These are phyloP conservation scores for Sarocladium brachiariae DNA, from an alignment of 2,329 filamentous ascomycete species.

Conservation along the genomic window DNA sequence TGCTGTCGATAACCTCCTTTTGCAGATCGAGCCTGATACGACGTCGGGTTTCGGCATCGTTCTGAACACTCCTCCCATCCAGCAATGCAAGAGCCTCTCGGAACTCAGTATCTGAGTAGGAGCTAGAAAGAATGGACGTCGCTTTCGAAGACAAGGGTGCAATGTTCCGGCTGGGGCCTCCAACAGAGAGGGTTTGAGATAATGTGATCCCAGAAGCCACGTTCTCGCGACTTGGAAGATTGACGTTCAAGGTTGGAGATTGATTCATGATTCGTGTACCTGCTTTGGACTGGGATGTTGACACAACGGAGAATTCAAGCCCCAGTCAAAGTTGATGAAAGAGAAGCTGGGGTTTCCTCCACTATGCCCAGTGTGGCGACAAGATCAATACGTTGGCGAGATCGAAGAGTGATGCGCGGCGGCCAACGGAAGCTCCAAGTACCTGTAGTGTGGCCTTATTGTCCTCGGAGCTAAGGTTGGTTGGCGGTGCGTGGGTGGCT, in stretches of 20 bases:
- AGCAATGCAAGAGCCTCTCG: constrained; percentile 74
- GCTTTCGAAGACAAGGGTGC: constrained; percentile 77
- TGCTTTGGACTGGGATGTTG: too few species aligned
- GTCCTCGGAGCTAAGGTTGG: too few species aligned
- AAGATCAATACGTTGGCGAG: too few species aligned
- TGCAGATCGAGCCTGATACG: constrained; percentile 77
- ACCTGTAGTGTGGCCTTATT: too few species aligned
- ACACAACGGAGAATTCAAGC: too few species aligned
- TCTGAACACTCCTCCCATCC: constrained; percentile 63
- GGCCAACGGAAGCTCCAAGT: too few species aligned
- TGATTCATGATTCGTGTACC: too few species aligned
- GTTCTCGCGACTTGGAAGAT: constrained; percentile 15
- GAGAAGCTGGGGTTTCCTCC: not conserved
- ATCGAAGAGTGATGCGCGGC: too few species aligned
- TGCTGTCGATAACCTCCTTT: constrained; percentile 86
- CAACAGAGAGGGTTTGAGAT: constrained; percentile 77
- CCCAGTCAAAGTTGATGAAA: too few species aligned
- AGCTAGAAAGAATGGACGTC: constrained; percentile 79
- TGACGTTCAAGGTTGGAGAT: not conserved
- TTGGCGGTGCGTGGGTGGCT: not conserved
- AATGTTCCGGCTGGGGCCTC: not conserved
- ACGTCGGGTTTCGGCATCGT: constrained; percentile 71
- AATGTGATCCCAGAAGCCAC: constrained; percentile 50
- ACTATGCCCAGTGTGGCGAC: too few species aligned
- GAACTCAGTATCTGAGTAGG: constrained; percentile 89